Evolutionary conservation across 495 filamentous ascomycete genomes (phyloP).

Genomic region (Penicillium herquei): DNA sequence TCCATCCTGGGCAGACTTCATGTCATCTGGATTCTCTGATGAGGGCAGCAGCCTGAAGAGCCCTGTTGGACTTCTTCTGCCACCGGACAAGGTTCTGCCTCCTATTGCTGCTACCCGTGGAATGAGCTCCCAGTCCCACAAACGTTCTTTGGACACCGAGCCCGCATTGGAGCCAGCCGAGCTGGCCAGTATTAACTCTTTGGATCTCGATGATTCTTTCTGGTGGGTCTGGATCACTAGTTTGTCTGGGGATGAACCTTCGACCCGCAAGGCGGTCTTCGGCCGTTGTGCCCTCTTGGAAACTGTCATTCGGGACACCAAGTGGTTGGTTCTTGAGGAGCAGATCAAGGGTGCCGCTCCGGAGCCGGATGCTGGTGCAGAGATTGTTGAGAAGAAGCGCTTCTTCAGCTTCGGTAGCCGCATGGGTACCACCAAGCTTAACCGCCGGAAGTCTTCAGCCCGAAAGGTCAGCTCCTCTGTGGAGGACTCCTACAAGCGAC

Average conservation of each 20-base stretch:
- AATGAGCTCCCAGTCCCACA: constrained; percentile 86
- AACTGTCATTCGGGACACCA: constrained; percentile 74
- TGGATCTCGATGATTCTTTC: constrained; percentile 93
- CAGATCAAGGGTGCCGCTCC: constrained; percentile 92
- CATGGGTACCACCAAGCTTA: constrained; percentile 50
- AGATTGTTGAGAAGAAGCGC: constrained; percentile 91
- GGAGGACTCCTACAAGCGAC: constrained; percentile 50
- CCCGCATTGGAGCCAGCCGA: constrained; percentile 81
- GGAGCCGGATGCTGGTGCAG: constrained; percentile 77
- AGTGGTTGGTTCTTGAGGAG: constrained; percentile 94
- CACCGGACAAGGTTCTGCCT: constrained; percentile 86
- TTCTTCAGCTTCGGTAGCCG: constrained; percentile 83
- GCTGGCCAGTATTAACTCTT: constrained; percentile 80
- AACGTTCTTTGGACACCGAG: constrained; percentile 61
- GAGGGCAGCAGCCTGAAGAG: constrained; percentile 54
- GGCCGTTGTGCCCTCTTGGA: constrained; percentile 91
- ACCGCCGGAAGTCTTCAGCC: constrained; percentile 65
- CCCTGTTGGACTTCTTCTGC: constrained; percentile 63
- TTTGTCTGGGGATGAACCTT: constrained; percentile 84
- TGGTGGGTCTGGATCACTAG: constrained; percentile 99
- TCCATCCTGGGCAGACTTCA: constrained; percentile 96
- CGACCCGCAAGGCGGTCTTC: constrained; percentile 84
- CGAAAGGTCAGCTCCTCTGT: constrained; percentile 45
- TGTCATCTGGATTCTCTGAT: constrained; percentile 87
- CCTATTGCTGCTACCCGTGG: constrained; percentile 71